These are phyloP conservation scores for Carex parvula DNA, from an alignment of 176 grass and related monocot species.

Conservation along the genomic window DNA sequence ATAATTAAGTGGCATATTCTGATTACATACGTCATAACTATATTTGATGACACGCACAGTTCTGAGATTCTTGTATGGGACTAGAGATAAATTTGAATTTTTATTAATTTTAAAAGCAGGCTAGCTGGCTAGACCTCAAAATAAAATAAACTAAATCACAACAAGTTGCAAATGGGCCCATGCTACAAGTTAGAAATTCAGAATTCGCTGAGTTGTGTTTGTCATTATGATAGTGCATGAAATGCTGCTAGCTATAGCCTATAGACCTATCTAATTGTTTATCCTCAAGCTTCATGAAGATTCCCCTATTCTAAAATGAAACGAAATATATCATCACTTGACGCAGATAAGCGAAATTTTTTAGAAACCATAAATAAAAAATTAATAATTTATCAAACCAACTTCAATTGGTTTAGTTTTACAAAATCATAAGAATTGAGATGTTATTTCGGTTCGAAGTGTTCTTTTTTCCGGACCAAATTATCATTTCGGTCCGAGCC, in stretches of 20 bases:
- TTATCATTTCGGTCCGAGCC: too few species aligned
- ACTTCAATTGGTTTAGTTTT: too few species aligned
- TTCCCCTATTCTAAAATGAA: not conserved
- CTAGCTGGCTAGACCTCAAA: not conserved
- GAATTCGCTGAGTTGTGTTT: not conserved
- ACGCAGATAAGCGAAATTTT: not conserved
- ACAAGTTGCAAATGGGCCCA: not conserved
- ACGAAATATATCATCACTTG: not conserved
- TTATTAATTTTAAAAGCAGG: not conserved
- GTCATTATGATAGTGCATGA: not conserved
- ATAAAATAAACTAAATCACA: not conserved
- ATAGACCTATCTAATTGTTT: not conserved
- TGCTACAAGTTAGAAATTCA: not conserved
- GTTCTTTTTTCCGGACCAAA: too few species aligned
- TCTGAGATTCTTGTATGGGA: not conserved
- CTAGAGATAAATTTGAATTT: not conserved
- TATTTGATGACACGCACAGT: not conserved
- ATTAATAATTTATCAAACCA: too few species aligned
- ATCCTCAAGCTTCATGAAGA: not conserved
- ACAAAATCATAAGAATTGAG: too few species aligned
- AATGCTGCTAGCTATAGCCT: not conserved
- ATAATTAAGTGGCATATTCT: not conserved
- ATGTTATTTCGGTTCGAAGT: too few species aligned
- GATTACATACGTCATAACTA: not conserved
- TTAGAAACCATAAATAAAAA: too few species aligned